phyloP scores from a whole-genome alignment of 352 stramenopile species.

The Thraustochytrium sp. region DNA sequence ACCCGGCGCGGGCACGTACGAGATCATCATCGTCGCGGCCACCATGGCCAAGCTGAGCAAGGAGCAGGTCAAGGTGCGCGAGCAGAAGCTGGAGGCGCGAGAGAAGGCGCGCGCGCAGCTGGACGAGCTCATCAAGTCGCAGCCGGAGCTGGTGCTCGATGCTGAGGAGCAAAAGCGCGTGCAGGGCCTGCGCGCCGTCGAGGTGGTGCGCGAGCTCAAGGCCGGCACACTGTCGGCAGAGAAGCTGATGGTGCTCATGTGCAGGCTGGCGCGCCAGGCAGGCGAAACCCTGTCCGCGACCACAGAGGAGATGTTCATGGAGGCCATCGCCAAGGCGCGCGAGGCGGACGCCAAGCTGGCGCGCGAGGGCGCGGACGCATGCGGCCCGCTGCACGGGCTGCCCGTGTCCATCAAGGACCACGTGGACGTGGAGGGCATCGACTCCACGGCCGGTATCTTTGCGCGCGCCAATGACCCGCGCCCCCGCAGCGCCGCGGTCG shows the following conservation, averaged over 20 bases:
- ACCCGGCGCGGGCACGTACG: no score
- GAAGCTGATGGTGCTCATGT: conserved; percentile 36
- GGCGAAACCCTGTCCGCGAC: background rate
- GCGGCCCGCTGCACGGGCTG: conserved; percentile 49
- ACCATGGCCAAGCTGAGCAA: background rate
- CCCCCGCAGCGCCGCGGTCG: background rate
- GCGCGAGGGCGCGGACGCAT: background rate
- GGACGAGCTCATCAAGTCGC: background rate
- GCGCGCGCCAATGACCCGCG: background rate
- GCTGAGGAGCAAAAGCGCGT: conserved; percentile 18
- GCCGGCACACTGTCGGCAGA: conserved; percentile 2
- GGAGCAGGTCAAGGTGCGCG: background rate
- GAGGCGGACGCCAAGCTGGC: conserved; percentile 20
- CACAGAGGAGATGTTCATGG: conserved; percentile 41
- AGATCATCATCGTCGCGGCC: no score
- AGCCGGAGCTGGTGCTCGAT: background rate
- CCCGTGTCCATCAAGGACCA: conserved; percentile 55
- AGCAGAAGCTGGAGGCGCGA: background rate
- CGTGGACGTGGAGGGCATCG: conserved; percentile 50
- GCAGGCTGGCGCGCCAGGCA: background rate
- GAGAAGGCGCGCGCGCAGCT: background rate
- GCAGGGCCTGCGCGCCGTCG: background rate
- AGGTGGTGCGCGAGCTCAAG: conserved; percentile 13
- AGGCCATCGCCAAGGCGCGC: background rate
- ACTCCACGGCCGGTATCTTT: conserved; percentile 27